These are phyloP conservation scores for Coniochaeta hoffmannii DNA, from an alignment of 2,329 filamentous ascomycete genomes.

Conservation along the genomic window DNA sequence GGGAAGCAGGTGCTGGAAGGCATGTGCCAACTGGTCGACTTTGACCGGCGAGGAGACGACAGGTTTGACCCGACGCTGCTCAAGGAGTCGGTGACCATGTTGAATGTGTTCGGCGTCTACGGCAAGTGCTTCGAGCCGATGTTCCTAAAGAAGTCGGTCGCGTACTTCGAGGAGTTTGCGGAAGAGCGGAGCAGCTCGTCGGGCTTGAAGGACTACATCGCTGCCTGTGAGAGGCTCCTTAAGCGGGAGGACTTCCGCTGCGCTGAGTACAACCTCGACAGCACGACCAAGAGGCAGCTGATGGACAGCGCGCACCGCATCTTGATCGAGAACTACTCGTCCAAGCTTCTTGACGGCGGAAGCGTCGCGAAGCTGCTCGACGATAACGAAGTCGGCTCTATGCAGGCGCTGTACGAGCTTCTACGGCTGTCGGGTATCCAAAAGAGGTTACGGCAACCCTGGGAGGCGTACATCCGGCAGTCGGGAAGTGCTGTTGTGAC, in stretches of 20 bases:
- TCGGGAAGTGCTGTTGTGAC: constrained; percentile 73
- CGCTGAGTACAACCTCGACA: constrained; percentile 74
- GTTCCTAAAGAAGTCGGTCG: constrained; percentile 60
- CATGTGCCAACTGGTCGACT: constrained; percentile 68
- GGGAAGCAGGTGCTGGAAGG: constrained; percentile 41
- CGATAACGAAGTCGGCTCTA: constrained; percentile 58
- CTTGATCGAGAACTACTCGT: constrained; percentile 61
- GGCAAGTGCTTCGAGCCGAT: constrained; percentile 69
- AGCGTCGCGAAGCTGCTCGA: constrained; percentile 69
- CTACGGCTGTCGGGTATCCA: constrained; percentile 67
- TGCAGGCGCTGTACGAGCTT: constrained; percentile 72
- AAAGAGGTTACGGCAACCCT: constrained; percentile 61
- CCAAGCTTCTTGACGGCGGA: constrained; percentile 55
- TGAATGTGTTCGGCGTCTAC: constrained; percentile 81
- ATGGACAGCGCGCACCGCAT: constrained; percentile 65
- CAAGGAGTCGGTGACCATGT: constrained; percentile 68
- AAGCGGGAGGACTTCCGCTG: constrained; percentile 67
- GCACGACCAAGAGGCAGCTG: constrained; percentile 71
- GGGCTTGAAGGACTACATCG: constrained; percentile 69
- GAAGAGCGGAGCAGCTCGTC: constrained; percentile 52
- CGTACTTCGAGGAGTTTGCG: constrained; percentile 65
- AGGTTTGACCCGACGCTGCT: constrained; percentile 60
- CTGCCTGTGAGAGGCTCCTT: constrained; percentile 61
- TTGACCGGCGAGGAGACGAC: constrained; percentile 54
- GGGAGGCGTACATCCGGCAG: constrained; percentile 69